A percentile compares a stretch with the other conserved stretches of the same genome.
phyloP scores from a whole-genome alignment of 106 monocot species.

The Cymbidium sinense region DNA sequence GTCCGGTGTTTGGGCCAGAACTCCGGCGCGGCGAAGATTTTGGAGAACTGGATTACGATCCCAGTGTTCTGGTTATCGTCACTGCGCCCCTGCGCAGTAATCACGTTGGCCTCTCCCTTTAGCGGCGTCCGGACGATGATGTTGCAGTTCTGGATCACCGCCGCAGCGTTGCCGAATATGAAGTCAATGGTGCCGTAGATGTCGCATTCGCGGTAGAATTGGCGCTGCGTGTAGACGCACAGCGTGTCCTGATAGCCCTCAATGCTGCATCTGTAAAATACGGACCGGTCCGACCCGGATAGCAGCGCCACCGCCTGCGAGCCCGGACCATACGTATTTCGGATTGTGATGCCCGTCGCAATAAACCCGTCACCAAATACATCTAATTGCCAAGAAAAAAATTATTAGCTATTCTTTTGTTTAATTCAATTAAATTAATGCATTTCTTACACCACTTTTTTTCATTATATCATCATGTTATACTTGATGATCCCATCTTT shows the following conservation, averaged over 20 bases:
- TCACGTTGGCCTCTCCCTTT: slow-evolving; percentile 45
- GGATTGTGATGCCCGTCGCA: slow-evolving; percentile 46
- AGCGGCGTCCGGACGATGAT: slow-evolving; percentile 38
- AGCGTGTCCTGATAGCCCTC: slow-evolving; percentile 84
- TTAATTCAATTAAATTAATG: no score
- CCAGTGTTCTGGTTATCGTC: slow-evolving; percentile 78
- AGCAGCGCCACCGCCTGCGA: slow-evolving; percentile 74
- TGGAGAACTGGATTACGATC: slow-evolving; percentile 59
- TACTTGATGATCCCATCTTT: no score
- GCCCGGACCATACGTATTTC: slow-evolving; percentile 58
- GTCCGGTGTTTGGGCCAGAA: slow-evolving; percentile 11
- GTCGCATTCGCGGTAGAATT: slow-evolving; percentile 82
- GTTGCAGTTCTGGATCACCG: slow-evolving; percentile 59
- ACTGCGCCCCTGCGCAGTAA: slow-evolving; percentile 68
- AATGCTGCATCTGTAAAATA: slow-evolving; percentile 59
- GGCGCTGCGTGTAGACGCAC: slow-evolving; percentile 54
- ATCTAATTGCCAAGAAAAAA: no score
- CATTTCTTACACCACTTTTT: no score
- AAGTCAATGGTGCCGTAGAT: slow-evolving; percentile 84
- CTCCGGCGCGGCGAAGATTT: slow-evolving; percentile 28
- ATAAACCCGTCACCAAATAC: slow-evolving; percentile 67
- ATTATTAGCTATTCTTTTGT: no score
- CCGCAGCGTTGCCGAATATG: slow-evolving; percentile 88
- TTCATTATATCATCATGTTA: no score
- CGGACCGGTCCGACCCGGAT: slow-evolving; percentile 58